Conservation (phyloP, 768 basidiomycete genomes). For the Rhodocollybia butyracea region DNA sequence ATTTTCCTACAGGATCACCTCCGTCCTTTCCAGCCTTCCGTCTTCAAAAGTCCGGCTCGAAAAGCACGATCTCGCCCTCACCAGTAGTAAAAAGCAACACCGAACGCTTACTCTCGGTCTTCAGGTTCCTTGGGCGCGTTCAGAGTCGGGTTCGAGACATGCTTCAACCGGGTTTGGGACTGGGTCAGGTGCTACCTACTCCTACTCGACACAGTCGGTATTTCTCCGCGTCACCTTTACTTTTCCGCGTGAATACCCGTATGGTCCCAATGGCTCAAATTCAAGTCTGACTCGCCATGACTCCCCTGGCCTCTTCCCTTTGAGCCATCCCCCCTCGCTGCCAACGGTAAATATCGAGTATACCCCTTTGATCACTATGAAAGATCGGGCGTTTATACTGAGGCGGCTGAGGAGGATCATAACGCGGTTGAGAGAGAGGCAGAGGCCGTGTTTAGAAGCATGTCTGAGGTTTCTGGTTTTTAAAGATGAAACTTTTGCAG, state of each 20-base stretch:
- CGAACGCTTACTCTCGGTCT: constrained; percentile 81
- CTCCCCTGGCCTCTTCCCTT: no score
- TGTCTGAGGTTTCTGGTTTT: constrained; percentile 83
- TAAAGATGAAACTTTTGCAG: constrained; percentile 42
- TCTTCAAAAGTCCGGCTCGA: constrained; percentile 79
- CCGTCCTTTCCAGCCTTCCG: constrained; percentile 63
- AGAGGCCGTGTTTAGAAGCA: constrained; percentile 81
- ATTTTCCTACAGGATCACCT: constrained; percentile 53
- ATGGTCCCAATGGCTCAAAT: constrained; percentile 31
- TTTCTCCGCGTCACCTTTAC: constrained; percentile 88
- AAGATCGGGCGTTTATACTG: constrained; percentile 75
- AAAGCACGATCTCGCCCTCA: constrained; percentile 47
- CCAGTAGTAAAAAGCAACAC: constrained; percentile 28
- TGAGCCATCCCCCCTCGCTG: constrained; percentile 20
- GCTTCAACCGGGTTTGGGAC: background rate
- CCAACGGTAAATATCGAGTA: constrained; percentile 82
- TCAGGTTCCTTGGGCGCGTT: constrained; percentile 85
- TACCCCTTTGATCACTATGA: constrained; percentile 74
- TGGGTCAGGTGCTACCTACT: background rate
- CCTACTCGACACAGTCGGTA: constrained; percentile 39
- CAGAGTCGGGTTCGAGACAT: constrained; percentile 38
- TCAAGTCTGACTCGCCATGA: no score
- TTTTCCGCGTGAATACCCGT: constrained; percentile 83
- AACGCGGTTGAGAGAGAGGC: constrained; percentile 57
- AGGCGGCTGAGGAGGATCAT: constrained; percentile 53